phyloP scores from a whole-genome alignment of 148 eudicot species.

The Camellia japonica region DNA sequence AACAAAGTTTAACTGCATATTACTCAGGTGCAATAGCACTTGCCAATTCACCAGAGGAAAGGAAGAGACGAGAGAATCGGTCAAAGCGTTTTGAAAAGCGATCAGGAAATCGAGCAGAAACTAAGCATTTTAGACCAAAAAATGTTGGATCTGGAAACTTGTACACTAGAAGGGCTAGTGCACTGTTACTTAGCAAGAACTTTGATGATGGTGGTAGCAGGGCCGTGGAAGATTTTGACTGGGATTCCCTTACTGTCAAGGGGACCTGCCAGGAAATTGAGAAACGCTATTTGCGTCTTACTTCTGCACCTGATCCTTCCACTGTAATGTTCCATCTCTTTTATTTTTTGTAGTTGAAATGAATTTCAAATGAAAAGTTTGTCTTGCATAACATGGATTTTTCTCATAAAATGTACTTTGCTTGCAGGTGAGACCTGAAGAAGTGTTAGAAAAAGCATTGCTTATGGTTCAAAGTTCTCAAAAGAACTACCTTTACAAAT shows the following conservation, averaged over 20 bases:
- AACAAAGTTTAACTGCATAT: slow-evolving; percentile 66
- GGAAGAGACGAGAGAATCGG: slow-evolving; percentile 78
- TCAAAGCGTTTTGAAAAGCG: slow-evolving; percentile 89
- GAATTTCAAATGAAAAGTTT: neutral
- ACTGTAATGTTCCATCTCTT: slow-evolving; percentile 49
- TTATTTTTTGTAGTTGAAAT: slow-evolving; percentile 8
- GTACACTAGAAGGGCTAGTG: slow-evolving; percentile 64
- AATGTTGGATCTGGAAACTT: slow-evolving; percentile 53
- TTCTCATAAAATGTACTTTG: slow-evolving; percentile 10
- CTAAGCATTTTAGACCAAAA: slow-evolving; percentile 43
- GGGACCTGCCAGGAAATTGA: slow-evolving; percentile 96
- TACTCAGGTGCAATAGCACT: slow-evolving; percentile 70
- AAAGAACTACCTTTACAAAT: slow-evolving; percentile 83
- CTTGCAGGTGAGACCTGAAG: slow-evolving; percentile 94
- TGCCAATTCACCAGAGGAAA: slow-evolving; percentile 85
- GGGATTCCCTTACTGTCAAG: slow-evolving; percentile 93
- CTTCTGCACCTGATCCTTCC: slow-evolving; percentile 96
- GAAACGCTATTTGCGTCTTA: slow-evolving; percentile 91
- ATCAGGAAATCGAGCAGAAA: slow-evolving; percentile 53
- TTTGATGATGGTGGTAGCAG: slow-evolving; percentile 66
- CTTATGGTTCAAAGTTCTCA: slow-evolving; percentile 74
- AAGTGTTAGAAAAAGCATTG: slow-evolving; percentile 81
- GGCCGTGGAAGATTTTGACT: slow-evolving; percentile 98
- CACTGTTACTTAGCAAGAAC: slow-evolving; percentile 57
- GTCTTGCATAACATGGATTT: neutral